These are phyloP conservation scores for Iris macrosiphon DNA, from an alignment of 106 monocot genomes.

Conservation along the genomic window DNA sequence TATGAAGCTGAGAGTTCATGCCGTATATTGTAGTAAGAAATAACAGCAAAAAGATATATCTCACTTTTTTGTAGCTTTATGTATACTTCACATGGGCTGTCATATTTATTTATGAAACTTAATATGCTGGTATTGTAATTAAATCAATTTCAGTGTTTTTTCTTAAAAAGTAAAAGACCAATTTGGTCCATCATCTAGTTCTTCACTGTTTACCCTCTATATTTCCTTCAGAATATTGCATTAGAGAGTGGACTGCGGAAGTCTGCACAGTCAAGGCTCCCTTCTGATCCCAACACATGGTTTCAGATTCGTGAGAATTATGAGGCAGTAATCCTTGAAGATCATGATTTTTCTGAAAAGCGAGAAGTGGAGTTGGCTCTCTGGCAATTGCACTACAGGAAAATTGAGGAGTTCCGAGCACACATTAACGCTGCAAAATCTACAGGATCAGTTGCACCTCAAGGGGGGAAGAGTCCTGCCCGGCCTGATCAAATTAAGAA, in stretches of 20 bases:
- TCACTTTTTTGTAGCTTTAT: neutral
- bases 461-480: constrained; percentile 31
- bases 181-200: no score
- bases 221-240: constrained; percentile 62
- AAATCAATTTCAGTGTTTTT: no score
- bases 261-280: constrained; percentile 71
- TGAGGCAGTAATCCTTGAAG: constrained; percentile 80
- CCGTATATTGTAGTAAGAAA: no score
- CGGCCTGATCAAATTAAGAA: constrained; percentile 64
- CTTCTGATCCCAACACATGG: constrained; percentile 91
- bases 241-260: constrained; percentile 66
- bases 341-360: constrained; percentile 83
- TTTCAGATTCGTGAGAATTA: constrained; percentile 91
- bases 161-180: no score
- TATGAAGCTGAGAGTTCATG: no score
- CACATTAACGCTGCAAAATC: constrained; percentile 59
- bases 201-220: neutral
- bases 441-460: constrained; percentile 21
- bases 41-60: no score
- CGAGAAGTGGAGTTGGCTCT: constrained; percentile 68
- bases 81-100: neutral
- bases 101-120: neutral
- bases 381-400: constrained; percentile 92
- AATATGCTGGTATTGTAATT: no score
- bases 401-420: constrained; percentile 84